Base-by-base conservation (phyloP, 352 stramenopile genomes). In the Phytophthora hybrid region DNA sequence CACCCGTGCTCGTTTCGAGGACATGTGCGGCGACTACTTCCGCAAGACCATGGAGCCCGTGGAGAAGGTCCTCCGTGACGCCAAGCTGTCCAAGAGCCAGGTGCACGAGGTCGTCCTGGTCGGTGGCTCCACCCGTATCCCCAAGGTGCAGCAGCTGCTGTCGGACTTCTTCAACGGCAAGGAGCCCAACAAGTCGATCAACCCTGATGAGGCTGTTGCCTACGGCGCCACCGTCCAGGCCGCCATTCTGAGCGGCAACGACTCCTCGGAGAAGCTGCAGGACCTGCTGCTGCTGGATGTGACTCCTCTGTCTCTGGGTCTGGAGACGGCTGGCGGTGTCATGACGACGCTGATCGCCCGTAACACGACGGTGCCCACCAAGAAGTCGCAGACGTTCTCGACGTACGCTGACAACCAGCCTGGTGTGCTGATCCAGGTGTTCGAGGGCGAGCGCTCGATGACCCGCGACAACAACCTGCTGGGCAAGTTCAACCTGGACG, bases 401-500 rank as follows among this genome's bases (percentile, higher is more conserved):
- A 98, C 94, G 54, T 93, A 93, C 69, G 78, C 77, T 0, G 90
- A 98, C 77, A 97, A 97, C 76, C 93, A 98, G 80, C 70, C 85
- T 9, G 87, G 79, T 69, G 88, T 98, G 75, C 68, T 92, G 18
- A 95, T 98, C 66, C 87, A 97, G 66, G 88, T 98, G 39, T 98
- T 93, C 72, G 91, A 98, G 79, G 97, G 95, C 37, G 97, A 99
- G 76, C 93, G 96, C 11, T 84, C 91, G 41, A 98, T 99, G 93
- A 99, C 96, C 2, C 91, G 93, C 51, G 93, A 97, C 65, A 99
- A 99, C 76, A 88, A 96, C 69, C 76, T 95, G 41, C 83, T 98
- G 55, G 93, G 89, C 73, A 93, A 94, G 80, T 96, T 98, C 72
- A 91, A 92, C 57, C 74, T 98, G 31, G 80, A 91, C 66, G 91